Base-by-base conservation (phyloP, 2,329 filamentous ascomycete species). In the Neofusicoccum ribis region DNA sequence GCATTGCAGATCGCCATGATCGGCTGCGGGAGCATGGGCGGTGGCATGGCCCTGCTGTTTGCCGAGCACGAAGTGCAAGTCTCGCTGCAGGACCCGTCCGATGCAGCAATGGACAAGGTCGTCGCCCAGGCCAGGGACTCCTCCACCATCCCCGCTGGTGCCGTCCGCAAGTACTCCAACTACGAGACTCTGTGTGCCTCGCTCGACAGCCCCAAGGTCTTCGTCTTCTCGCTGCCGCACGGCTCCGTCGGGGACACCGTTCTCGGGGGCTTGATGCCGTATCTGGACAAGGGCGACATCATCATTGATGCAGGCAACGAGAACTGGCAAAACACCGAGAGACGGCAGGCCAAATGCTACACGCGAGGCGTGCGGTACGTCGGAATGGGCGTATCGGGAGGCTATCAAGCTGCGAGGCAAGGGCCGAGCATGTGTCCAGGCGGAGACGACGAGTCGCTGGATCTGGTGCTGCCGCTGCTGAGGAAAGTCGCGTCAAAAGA, bases 271-370 rank as follows among this genome's bases (percentile, higher is more conserved):
- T 65, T 87, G 34, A 79, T 81, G 68, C 79, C 81, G 1, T 79
- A 85, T 67, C 77, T 91, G 3, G 80, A 82, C 17, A 79, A 79
- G 50, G 86, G 85, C 14, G 89, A 91, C 72, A 86, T 91, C 60
- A 86, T 91, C 63, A 81, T 91, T 37, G 89, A 91, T 71, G 87
- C 86, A 9, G 86, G 86, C 0, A 91, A 91, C 70, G 88, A 91
- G 74, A 81, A 89, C 72, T 91, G 86, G 76, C 77, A 82, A 41
- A 86, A 85, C 52, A 91, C 89, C 0, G 86, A 91, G 72, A 74
- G 86, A 11, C 79, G 88, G 44, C 88, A 91, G 70, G 79, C 80
- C 36, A 84, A 86, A 64, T 83, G 87, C 47, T 79, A 82, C 2
- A 77, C 81, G 0, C 81, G 84, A 27, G 87, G 86, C 0, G 82